Evolutionary conservation across 257 asterid species (phyloP).

Genomic region (Cinchona pubescens): DNA sequence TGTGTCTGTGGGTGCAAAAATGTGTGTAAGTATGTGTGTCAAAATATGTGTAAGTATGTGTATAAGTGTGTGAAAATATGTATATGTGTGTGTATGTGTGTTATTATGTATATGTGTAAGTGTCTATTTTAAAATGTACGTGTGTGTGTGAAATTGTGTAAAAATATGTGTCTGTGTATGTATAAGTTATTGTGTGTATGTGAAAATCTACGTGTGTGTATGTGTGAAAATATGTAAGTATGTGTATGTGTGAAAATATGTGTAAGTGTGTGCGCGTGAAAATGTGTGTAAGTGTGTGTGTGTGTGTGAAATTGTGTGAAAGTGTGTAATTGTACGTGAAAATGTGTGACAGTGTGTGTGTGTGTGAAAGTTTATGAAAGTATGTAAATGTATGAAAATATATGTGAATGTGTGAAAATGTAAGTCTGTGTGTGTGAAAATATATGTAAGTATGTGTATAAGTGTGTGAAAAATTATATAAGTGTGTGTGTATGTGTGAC

Average conservation of each 20-base stretch:
- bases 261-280: not conserved
- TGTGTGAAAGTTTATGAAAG: not conserved
- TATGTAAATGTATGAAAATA: too few relatives aligned
- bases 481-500: too few relatives aligned
- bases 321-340: not conserved
- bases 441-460: not conserved
- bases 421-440: not conserved
- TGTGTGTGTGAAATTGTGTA: not conserved
- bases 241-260: not conserved
- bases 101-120: too few relatives aligned
- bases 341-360: not conserved
- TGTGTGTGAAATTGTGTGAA: not conserved
- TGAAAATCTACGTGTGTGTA: not conserved
- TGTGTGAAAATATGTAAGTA: not conserved
- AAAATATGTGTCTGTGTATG: not conserved
- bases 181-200: too few relatives aligned
- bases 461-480: not conserved
- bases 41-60: too few relatives aligned
- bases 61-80: too few relatives aligned
- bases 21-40: too few relatives aligned
- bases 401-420: not conserved
- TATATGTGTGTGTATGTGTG: too few relatives aligned
- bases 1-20: too few relatives aligned
- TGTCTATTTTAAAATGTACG: not conserved
- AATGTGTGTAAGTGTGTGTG: not conserved